Conservation (phyloP, 1,284 basidiomycete genomes). For the Cutaneotrichosporon cavernicola region DNA sequence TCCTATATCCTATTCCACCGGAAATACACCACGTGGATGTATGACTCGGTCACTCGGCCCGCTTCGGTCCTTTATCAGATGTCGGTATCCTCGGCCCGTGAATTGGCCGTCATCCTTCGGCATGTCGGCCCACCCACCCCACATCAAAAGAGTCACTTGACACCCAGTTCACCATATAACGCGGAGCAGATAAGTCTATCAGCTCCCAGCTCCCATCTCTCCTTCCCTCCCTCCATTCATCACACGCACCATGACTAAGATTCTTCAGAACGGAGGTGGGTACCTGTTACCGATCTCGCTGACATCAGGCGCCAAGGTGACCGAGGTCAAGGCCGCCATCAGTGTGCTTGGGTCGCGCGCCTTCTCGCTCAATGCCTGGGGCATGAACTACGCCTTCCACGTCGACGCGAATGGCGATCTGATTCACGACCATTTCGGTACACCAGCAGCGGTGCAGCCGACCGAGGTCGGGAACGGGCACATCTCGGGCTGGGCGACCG, state of each 20-base stretch:
- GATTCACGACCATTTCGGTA: slow-evolving; percentile 32
- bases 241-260: slow-evolving; percentile 7
- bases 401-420: slow-evolving; percentile 30
- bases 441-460: slow-evolving; percentile 9
- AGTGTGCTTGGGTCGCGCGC: background rate
- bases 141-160: background rate
- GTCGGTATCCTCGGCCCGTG: background rate
- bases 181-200: background rate
- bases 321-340: background rate
- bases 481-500: slow-evolving; percentile 6
- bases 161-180: background rate
- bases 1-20: no score
- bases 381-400: slow-evolving; percentile 9
- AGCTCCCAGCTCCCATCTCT: background rate
- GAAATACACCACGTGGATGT: background rate
- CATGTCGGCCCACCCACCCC: background rate
- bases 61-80: background rate
- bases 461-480: background rate
- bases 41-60: background rate
- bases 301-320: background rate
- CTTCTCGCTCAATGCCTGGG: slow-evolving; percentile 7
- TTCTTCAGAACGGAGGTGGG: slow-evolving; percentile 4
- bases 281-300: background rate
- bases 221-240: background rate
- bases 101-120: background rate